Base-by-base conservation (phyloP, 2,329 filamentous ascomycete genomes). In the Fusarium phyllophilum region DNA sequence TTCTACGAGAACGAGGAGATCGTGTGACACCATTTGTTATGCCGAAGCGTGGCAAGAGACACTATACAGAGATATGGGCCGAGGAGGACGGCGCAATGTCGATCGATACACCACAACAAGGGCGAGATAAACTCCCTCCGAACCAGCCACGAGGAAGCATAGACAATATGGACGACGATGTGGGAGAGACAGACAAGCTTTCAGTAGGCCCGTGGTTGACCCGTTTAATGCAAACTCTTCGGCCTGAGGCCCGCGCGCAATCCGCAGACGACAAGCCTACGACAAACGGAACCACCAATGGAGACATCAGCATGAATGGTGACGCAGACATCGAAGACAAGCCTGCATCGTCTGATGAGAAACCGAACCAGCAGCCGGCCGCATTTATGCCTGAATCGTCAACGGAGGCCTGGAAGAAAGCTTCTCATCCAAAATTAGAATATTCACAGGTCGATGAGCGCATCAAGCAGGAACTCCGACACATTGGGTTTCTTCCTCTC, bases 21-120 rank as follows among this genome's bases (percentile, higher is more conserved):
- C 90, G 96, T 42, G 86, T 92, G 29, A 91, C 88, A 5, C 94
- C 96, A 3, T 98, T 98, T 77, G 86, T 95, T 42, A 94, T 97
- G 82, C 95, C 96, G 13, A 92, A 92, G 73, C 91, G 95, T 29
- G 95, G 95, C 51, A 93, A 94, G 81, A 92, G 91, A 77, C 92
- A 94, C 79, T 99, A 98, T 83, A 91, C 89, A 31, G 95, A 98
- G 68, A 87, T 96, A 15, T 99, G 96, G 96, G 93, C 94, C 0
- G 95, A 97, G 75, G 96, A 99, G 81, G 96, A 99, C 79, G 94
- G 94, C 15, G 86, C 89, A 54, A 92, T 94, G 86, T 88, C 91
- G 42, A 85, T 95, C 13, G 94, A 97, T 79, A 87, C 89, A 9
- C 87, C 89, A 10, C 86, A 89, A 41, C 86, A 89, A 68, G 86